Conservation (phyloP, 495 filamentous ascomycete species). For the Sabuloglossum arenarium region DNA sequence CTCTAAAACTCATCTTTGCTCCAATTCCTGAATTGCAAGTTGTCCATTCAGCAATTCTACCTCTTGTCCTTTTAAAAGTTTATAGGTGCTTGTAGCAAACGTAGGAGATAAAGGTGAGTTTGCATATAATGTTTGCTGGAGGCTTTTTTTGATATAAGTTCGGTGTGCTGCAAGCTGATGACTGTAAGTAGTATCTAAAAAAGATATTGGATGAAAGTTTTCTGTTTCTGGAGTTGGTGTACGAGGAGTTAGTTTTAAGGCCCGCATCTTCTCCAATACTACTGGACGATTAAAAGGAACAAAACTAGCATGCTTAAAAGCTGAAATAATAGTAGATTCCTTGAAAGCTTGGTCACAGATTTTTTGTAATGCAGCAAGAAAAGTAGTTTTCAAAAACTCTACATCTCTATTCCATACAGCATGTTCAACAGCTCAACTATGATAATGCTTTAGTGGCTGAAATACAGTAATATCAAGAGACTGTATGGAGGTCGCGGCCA, state of each 20-base stretch:
- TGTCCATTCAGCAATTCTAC: too few relatives aligned
- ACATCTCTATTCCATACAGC: background rate
- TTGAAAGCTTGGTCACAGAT: slow-evolving; percentile 2
- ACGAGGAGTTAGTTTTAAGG: background rate
- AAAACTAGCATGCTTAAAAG: background rate
- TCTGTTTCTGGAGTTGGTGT: background rate
- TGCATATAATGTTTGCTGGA: too few relatives aligned
- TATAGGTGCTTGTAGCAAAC: too few relatives aligned
- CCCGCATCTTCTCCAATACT: background rate
- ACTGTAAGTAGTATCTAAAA: too few relatives aligned
- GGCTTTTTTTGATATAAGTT: background rate
- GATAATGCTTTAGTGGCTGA: slow-evolving; percentile 5
- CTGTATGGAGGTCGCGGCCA: too few relatives aligned
- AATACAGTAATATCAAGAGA: slow-evolving; percentile 1
- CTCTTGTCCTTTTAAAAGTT: too few relatives aligned
- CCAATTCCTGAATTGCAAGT: too few relatives aligned
- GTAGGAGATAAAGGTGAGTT: too few relatives aligned
- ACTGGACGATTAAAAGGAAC: background rate
- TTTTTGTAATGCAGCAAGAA: slow-evolving; percentile 1
- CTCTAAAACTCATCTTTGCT: too few relatives aligned
- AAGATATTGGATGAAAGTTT: too few relatives aligned
- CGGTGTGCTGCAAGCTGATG: background rate
- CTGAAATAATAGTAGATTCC: background rate
- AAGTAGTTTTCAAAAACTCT: slow-evolving; percentile 5
- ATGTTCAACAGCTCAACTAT: slow-evolving; percentile 2